Conservation (phyloP, 1,284 basidiomycete species). For the Sutorius eximius region DNA sequence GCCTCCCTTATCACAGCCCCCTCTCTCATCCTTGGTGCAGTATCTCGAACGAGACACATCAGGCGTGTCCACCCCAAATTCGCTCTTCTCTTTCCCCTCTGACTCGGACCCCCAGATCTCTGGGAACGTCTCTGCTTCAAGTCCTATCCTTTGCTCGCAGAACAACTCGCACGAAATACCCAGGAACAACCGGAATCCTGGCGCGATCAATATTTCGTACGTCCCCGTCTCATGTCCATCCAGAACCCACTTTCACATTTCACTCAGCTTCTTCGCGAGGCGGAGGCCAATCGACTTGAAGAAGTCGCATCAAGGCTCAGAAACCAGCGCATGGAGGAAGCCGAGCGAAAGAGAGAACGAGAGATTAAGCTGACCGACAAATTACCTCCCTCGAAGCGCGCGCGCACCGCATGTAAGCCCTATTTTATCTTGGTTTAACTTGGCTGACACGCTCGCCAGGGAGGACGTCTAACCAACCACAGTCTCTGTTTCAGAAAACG, state of each 20-base stretch:
- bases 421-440: neutral
- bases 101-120: conserved; percentile 48
- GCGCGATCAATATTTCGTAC: conserved; percentile 67
- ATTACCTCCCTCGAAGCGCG: conserved; percentile 60
- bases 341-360: conserved; percentile 68
- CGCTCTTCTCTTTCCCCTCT: conserved; percentile 1
- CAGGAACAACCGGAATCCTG: conserved; percentile 57
- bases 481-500: conserved; percentile 75
- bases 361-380: conserved; percentile 71
- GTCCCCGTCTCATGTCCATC: conserved; percentile 24
- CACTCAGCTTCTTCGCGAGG: conserved; percentile 50
- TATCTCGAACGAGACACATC: conserved; percentile 57
- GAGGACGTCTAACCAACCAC: conserved; percentile 51
- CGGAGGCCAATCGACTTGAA: conserved; percentile 61
- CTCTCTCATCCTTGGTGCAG: conserved; percentile 37
- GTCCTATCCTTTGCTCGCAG: conserved; percentile 53
- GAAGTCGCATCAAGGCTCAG: conserved; percentile 59
- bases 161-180: conserved; percentile 32
- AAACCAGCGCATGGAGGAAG: conserved; percentile 62
- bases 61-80: conserved; percentile 41
- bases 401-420: conserved; percentile 51
- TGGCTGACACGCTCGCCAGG: conserved; percentile 39
- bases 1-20: conserved; percentile 7
- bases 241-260: conserved; percentile 5
- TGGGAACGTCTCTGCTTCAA: conserved; percentile 67